Evolutionary conservation across 495 filamentous ascomycete species (phyloP).

Genomic region (Aspergillus conjunctus): DNA sequence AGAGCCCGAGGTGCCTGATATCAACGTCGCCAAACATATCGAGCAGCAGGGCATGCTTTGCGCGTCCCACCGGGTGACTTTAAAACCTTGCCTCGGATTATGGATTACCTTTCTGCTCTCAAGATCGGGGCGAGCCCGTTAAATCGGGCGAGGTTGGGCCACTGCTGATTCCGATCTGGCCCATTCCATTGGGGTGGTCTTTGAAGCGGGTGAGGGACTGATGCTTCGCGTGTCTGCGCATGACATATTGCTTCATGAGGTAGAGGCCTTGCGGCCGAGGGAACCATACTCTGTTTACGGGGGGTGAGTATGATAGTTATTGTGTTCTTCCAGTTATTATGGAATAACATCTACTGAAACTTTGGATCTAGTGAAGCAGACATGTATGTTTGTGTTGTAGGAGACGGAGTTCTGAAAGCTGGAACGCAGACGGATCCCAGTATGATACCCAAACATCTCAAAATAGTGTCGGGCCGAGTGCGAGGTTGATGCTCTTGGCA

Average conservation of each 20-base stretch:
- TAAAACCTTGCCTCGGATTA: too few relatives aligned
- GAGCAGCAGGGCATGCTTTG: constrained; percentile 26
- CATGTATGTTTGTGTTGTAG: too few relatives aligned
- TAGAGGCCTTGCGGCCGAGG: constrained; percentile 1
- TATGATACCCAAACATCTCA: too few relatives aligned
- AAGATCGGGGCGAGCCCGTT: too few relatives aligned
- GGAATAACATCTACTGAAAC: too few relatives aligned
- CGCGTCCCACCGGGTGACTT: constrained; percentile 22
- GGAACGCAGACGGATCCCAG: too few relatives aligned
- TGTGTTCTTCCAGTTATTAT: not conserved
- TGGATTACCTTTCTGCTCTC: too few relatives aligned
- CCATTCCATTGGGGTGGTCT: constrained; percentile 25
- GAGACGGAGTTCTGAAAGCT: too few relatives aligned
- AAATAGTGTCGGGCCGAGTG: too few relatives aligned
- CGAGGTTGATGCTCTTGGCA: too few relatives aligned
- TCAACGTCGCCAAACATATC: constrained; percentile 23
- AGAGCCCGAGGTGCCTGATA: constrained; percentile 16
- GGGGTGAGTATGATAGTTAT: not conserved
- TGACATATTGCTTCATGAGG: constrained; percentile 26
- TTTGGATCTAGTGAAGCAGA: too few relatives aligned
- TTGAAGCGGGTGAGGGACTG: constrained; percentile 26
- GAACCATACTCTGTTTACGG: not conserved
- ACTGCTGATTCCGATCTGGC: constrained; percentile 25
- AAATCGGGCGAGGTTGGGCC: too few relatives aligned
- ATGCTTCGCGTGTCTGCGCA: constrained; percentile 24